phyloP scores from a whole-genome alignment of 305 asterid genomes.

The Withania somnifera region DNA sequence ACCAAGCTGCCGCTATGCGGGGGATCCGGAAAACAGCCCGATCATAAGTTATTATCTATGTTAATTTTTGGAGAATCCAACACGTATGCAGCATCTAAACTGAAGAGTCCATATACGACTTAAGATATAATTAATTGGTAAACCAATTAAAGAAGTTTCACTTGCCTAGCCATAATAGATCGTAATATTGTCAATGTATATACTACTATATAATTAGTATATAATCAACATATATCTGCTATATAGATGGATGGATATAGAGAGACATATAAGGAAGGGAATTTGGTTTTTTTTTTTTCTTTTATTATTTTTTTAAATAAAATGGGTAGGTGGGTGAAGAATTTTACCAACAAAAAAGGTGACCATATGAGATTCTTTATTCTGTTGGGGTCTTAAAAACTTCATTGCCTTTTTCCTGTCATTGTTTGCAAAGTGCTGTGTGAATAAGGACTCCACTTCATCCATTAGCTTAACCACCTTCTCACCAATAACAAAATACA shows the following conservation, averaged over 20 bases:
- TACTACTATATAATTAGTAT: too few relatives aligned
- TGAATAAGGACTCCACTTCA: slow-evolving; percentile 94
- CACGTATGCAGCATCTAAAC: too few relatives aligned
- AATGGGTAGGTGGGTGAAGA: neutral
- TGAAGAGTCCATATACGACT: too few relatives aligned
- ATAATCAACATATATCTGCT: neutral
- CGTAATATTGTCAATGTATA: too few relatives aligned
- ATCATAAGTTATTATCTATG: too few relatives aligned
- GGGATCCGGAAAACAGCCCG: too few relatives aligned
- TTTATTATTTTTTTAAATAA: neutral
- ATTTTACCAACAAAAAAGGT: slow-evolving; percentile 79
- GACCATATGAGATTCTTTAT: slow-evolving; percentile 78
- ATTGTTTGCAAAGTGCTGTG: slow-evolving; percentile 76
- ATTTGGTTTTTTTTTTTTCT: neutral
- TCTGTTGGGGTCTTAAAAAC: slow-evolving; percentile 70
- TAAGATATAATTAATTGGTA: too few relatives aligned
- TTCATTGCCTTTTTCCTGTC: slow-evolving; percentile 95
- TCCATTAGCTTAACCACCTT: slow-evolving; percentile 91
- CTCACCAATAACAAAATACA: slow-evolving; percentile 2
- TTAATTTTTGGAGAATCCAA: too few relatives aligned
- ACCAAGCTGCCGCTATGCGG: too few relatives aligned
- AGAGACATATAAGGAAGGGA: neutral
- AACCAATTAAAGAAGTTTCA: too few relatives aligned
- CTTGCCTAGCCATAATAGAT: too few relatives aligned
- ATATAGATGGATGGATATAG: neutral